Conservation (phyloP, 805 yeast species). For the Vanderwaltozyma yarrowii region DNA sequence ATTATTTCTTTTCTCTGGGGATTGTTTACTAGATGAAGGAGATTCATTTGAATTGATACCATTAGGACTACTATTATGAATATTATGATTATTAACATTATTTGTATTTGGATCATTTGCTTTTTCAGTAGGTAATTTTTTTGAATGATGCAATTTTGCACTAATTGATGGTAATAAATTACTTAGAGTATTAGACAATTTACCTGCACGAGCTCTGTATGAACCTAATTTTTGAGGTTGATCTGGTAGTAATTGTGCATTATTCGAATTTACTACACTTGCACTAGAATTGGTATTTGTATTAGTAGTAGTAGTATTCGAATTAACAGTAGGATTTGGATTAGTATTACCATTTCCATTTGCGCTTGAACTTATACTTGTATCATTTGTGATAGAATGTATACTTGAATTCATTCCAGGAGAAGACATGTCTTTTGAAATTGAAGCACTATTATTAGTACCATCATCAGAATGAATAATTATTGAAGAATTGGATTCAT, state of each 20-base stretch:
- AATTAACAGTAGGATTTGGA: not conserved
- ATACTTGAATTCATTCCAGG: not conserved
- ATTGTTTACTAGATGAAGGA: too few species aligned
- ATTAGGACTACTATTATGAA: not conserved
- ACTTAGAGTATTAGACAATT: slow-evolving; percentile 27
- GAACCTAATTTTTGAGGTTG: slow-evolving; percentile 25
- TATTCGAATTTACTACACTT: not conserved
- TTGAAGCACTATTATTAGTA: too few species aligned
- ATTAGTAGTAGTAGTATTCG: not conserved
- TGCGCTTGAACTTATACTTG: not conserved
- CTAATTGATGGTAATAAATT: slow-evolving; percentile 28
- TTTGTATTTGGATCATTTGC: too few species aligned
- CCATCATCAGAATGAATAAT: too few species aligned
- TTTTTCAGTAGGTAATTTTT: not conserved
- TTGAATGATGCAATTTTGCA: slow-evolving; percentile 25
- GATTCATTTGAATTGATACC: slow-evolving; percentile 7
- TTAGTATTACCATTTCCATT: not conserved
- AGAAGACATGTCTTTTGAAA: too few species aligned
- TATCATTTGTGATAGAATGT: not conserved
- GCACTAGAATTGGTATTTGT: not conserved
- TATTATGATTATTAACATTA: not conserved
- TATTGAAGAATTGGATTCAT: not conserved
- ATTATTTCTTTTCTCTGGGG: not conserved
- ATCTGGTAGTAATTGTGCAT: not conserved
- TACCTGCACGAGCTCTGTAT: slow-evolving; percentile 25